A percentile compares a stretch with the other conserved stretches of the same genome.
These are phyloP conservation scores for Neonectria ditissima DNA, from an alignment of 2,329 filamentous ascomycete genomes.

Conservation along the genomic window DNA sequence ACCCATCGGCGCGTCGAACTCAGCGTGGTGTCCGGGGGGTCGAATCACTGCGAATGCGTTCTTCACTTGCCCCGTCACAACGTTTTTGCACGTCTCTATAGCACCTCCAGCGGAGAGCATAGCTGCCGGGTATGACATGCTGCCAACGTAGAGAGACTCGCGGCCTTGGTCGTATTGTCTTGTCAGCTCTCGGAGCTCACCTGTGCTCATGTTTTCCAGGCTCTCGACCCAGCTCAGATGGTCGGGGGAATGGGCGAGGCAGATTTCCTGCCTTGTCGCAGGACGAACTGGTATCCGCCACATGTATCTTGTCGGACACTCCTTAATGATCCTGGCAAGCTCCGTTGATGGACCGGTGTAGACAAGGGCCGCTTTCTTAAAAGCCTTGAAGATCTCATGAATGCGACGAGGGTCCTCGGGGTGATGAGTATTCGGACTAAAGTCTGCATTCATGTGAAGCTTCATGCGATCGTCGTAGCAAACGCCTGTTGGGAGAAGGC, in stretches of 20 bases:
- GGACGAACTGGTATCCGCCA: constrained; percentile 82
- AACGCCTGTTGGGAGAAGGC: constrained; percentile 76
- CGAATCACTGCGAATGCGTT: constrained; percentile 97
- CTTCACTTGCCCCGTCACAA: constrained; percentile 84
- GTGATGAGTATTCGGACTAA: constrained; percentile 80
- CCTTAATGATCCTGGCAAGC: constrained; percentile 62
- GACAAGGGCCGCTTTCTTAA: constrained; percentile 84
- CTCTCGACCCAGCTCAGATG: constrained; percentile 84
- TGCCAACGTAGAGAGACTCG: constrained; percentile 86
- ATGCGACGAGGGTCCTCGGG: constrained; percentile 95
- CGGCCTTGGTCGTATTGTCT: constrained; percentile 70
- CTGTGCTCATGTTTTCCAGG: constrained; percentile 65
- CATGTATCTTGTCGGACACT: constrained; percentile 71
- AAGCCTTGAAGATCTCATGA: constrained; percentile 90
- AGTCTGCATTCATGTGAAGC: constrained; percentile 88
- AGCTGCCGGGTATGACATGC: constrained; percentile 83
- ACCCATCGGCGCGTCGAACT: constrained; percentile 86
- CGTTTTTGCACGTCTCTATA: constrained; percentile 95
- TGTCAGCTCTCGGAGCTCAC: constrained; percentile 77
- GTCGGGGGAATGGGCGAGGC: constrained; percentile 78
- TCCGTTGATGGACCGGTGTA: constrained; percentile 70
- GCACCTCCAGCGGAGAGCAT: constrained; percentile 89
- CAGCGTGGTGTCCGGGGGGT: constrained; percentile 95
- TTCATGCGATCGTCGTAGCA: constrained; percentile 98
- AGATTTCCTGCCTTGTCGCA: constrained; percentile 84